Percentiles rank a stretch among this genome's conserved stretches.
Conservation (phyloP, 1,284 basidiomycete species). For the Coriolopsis trogii region DNA sequence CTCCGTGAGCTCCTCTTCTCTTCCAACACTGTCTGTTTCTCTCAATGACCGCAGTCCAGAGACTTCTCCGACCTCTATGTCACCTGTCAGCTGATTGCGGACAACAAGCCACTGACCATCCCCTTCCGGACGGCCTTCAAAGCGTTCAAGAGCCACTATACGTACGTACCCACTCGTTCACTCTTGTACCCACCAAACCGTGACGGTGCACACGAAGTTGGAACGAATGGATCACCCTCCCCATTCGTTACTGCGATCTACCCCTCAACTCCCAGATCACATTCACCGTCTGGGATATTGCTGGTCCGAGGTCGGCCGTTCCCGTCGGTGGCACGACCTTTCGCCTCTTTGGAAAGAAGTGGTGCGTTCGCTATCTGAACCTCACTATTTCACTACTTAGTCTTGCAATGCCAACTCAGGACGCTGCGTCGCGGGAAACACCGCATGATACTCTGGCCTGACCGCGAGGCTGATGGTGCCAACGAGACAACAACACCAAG, state of each 20-base stretch:
- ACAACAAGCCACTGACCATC: conserved; percentile 91
- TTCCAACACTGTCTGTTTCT: conserved; percentile 10
- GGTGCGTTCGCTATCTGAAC: conserved; percentile 48
- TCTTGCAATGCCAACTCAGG: conserved; percentile 48
- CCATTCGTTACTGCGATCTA: conserved; percentile 90
- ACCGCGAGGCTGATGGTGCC: conserved; percentile 83
- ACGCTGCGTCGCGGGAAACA: conserved; percentile 92
- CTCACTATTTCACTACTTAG: not conserved
- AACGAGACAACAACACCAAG: conserved; percentile 85
- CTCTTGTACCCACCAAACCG: no score
- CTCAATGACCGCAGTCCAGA: conserved; percentile 44
- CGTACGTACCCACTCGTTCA: conserved; percentile 54
- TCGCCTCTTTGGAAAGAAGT: conserved; percentile 88
- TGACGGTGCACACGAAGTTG: conserved; percentile 56
- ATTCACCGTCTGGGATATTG: conserved; percentile 95
- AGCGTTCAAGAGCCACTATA: conserved; percentile 84
- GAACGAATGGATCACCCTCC: conserved; percentile 94
- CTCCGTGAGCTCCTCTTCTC: conserved; percentile 54
- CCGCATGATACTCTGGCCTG: conserved; percentile 83
- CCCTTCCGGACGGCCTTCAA: conserved; percentile 93
- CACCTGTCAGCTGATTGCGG: conserved; percentile 87
- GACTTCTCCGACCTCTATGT: conserved; percentile 90
- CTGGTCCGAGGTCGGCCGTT: conserved; percentile 70
- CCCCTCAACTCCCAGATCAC: conserved; percentile 88
- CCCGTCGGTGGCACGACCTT: conserved; percentile 93